Evolutionary conservation across 1,284 basidiomycete genomes (phyloP), one percentile per base, ranked within the genome.

Genomic region (Malassezia globosa): DNA sequence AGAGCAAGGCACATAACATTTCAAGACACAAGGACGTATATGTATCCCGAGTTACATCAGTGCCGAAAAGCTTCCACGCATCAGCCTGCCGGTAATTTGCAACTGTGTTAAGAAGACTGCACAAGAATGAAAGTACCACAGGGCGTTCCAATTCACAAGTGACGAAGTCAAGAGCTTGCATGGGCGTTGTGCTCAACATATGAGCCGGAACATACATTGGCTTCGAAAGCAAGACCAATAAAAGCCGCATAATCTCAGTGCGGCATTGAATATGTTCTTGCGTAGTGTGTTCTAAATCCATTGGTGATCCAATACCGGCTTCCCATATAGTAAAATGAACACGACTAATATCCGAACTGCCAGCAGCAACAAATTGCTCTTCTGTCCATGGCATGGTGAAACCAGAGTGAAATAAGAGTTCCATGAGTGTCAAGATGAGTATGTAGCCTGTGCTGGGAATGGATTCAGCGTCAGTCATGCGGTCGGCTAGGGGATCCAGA

Each of bases 301-400:
- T 50, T 0, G 65, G 61, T 42, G 58, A 58, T 2, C 68, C 68
- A 6, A 70, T 63, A 16, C 68, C 68, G 8, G 65, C 55, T 34
- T 64, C 59, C 64, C 66, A 70, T 48, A 70, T 70, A 5, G 60
- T 51, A 38, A 59, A 60, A 27, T 63, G 56, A 37, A 63, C 54
- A 24, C 58, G 51, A 10, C 53, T 56, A 21, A 46, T 41, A 18
- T 44, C 41, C 5, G 37, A n/a, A 14, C 37, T 22, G 1, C 13
- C 33, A 5, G 25, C 23, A 34, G 55, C 47, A 42, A 55, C 46
- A 10, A 64, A 54, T 39, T 63, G 61, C 26, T 70, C 66, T 23
- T 63, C 59, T 1, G 64, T 66, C 62, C 64, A 66, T 4, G 66
- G 68, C 8, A 70, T 54, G 19, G 64, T 60, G 51, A 70, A 69